Base-by-base conservation (phyloP, 192 early-diverging fungal genomes). In the Coemansia sp. region DNA sequence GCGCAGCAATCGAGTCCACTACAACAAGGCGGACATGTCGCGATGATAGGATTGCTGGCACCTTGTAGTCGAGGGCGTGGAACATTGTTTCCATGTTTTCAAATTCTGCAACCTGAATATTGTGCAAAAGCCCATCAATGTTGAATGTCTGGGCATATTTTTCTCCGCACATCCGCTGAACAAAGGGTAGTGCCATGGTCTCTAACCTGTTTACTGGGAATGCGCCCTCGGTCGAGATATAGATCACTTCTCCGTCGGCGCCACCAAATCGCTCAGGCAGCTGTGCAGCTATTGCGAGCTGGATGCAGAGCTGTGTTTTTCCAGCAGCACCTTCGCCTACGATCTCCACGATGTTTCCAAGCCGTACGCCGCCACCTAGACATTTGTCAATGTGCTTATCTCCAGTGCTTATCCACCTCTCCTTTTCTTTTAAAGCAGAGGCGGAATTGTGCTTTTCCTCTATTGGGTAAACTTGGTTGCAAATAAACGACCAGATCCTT, bases 261-360 rank as follows among this genome's bases (percentile, higher is more conserved):
- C 87, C 87, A 8, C 91, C 89, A 7, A 71, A 29, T 1, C 72
- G 51, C 25, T 48, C 52, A 9, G 91, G 88, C 33, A 89, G 71
- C 59, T 94, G 91, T 0, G 82, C 88, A 12, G 86, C 85, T 7
- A 93, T 66, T 33, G 88, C 86, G 33, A 95, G 69, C 69, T 97
- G 95, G 52, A 97, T 66, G 26, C 89, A 89, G 7, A 97, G 67
- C 62, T 94, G 92, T 0, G 95, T 93, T 63, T 97, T 97, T 18
- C 95, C 95, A 3, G 87, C 77, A 26, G 86, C 88, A 59, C 91
- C 93, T 66, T 90, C 88, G 4, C 91, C 91, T 1, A 90, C 89
- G 13, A 93, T 65, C 62, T 93, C 91, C 1, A 86, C 87, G 7
- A 93, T 84, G n/a, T 79, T 84, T 6, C 80, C 72, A 1, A 84